A percentile compares a stretch with the other conserved stretches of the same genome.
These are phyloP conservation scores for Sugiyamaella pinicola DNA, from an alignment of 1,139 yeast genomes.

Conservation along the genomic window DNA sequence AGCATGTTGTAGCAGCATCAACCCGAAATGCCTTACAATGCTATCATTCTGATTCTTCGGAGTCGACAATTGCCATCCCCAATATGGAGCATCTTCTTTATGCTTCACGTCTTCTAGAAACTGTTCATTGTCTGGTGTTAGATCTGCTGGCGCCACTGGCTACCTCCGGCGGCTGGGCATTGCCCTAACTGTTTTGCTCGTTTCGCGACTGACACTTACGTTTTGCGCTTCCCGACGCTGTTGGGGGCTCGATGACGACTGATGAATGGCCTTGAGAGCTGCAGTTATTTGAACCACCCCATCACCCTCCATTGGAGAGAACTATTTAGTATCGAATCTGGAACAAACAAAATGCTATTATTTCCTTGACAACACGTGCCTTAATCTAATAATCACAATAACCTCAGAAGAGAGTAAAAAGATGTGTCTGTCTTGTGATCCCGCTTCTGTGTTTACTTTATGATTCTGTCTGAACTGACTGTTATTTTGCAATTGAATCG, in stretches of 20 bases:
- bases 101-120: constrained; percentile 76
- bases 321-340: too few species aligned
- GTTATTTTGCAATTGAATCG: too few species aligned
- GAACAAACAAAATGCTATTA: too few species aligned
- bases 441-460: too few species aligned
- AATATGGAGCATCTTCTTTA: constrained; percentile 81
- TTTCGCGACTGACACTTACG: constrained; percentile 32
- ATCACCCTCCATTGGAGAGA: constrained; percentile 34
- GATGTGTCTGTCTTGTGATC: too few species aligned
- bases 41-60: constrained; percentile 63
- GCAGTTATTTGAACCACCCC: constrained; percentile 52
- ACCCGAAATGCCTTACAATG: constrained; percentile 87
- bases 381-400: too few species aligned
- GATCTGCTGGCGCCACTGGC: not conserved
- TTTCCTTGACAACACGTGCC: not conserved
- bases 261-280: constrained; percentile 80
- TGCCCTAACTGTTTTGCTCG: constrained; percentile 8
- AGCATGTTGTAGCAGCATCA: constrained; percentile 74
- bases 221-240: constrained; percentile 46
- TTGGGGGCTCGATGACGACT: constrained; percentile 65
- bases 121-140: constrained; percentile 30
- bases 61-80: constrained; percentile 88
- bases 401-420: too few species aligned
- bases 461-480: too few species aligned
- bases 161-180: constrained; percentile 12